A percentile compares a stretch with the other conserved stretches of the same genome.
Conservation (phyloP, 2,329 filamentous ascomycete genomes). For the Monosporascus ibericus region DNA sequence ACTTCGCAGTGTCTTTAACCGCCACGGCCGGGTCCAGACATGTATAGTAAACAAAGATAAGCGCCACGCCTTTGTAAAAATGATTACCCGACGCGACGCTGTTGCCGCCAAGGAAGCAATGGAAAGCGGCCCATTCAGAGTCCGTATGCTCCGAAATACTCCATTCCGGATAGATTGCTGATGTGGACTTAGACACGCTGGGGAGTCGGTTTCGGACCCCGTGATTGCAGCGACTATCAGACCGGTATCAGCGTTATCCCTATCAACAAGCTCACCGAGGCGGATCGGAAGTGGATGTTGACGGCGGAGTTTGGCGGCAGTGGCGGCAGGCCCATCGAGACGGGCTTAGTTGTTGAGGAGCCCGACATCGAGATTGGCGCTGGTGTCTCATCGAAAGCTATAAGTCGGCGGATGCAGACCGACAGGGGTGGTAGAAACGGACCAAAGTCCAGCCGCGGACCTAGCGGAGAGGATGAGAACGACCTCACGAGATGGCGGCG, state of each 20-base stretch:
- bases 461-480: slow-evolving; percentile 23
- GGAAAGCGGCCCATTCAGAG: slow-evolving; percentile 71
- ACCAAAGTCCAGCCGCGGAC: slow-evolving; percentile 53
- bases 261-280: slow-evolving; percentile 86
- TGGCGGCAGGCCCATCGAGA: slow-evolving; percentile 73
- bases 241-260: slow-evolving; percentile 91
- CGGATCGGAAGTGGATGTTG: slow-evolving; percentile 94
- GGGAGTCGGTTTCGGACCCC: slow-evolving; percentile 94
- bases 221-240: slow-evolving; percentile 94
- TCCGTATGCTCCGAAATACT: slow-evolving; percentile 35
- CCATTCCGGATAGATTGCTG: slow-evolving; percentile 3
- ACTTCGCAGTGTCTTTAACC: slow-evolving; percentile 71
- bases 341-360: slow-evolving; percentile 87
- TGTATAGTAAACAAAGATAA: slow-evolving; percentile 99
- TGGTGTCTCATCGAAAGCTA: slow-evolving; percentile 90
- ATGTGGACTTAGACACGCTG: slow-evolving; percentile 66
- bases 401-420: slow-evolving; percentile 63
- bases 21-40: slow-evolving; percentile 85
- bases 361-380: slow-evolving; percentile 98
- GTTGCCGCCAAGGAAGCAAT: slow-evolving; percentile 79
- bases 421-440: slow-evolving; percentile 60
- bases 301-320: slow-evolving; percentile 91
- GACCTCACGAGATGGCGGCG: slow-evolving; percentile 23
- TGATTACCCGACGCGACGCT: slow-evolving; percentile 84
- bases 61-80: slow-evolving; percentile 97